Evolutionary conservation across 306 rosid genomes (phyloP), one percentile per base, ranked within the genome.

Genomic region (Acacia confusa): DNA sequence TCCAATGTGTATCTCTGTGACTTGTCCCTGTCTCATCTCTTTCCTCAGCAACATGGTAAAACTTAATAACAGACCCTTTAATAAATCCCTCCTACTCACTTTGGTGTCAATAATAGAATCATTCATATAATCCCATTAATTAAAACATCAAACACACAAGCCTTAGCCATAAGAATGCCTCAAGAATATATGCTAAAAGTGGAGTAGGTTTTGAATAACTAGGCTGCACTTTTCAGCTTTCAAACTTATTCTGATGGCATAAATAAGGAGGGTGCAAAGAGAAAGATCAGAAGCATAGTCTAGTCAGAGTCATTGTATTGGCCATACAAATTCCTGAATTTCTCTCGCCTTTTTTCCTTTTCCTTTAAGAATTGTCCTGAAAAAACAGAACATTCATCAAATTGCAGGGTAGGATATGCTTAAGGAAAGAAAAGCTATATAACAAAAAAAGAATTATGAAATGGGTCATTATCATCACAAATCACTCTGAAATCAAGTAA

Each of bases 151-250:
- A 55, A 55, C 64, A 57, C 15, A 57, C 27, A 57, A 57, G 25
- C 10, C 64, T 57, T 22, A 22, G 30, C 64, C 61, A n/a, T 55
- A 55, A 61, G 68, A 61, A 27, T 61, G 34, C n/a, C 22, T 32
- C 43, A 1, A 64, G 87, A 83, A 77, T 80, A 86, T 83, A 70
- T 80, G 63, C 76, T 30, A 80, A 80, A 83, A 83, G 67, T 80
- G 75, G 50, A 73, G 72, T 60, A 73, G 60, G 45, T 53, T 27
- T 75, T 61, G 68, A 27, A 27, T 11, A 61, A 28, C 69, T 28
- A 63, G 69, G 13, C 40, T 28, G 69, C 69, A 6, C 30, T 57
- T 63, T 63, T 63, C 69, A 63, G 20, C 68, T 63, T 28, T 63
- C 38, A 13, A 28, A 11, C 34, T 86, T 78, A 63, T 57, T 80